phyloP scores from a whole-genome alignment of 2,329 filamentous ascomycete species.

The Exophiala aquamarina region DNA sequence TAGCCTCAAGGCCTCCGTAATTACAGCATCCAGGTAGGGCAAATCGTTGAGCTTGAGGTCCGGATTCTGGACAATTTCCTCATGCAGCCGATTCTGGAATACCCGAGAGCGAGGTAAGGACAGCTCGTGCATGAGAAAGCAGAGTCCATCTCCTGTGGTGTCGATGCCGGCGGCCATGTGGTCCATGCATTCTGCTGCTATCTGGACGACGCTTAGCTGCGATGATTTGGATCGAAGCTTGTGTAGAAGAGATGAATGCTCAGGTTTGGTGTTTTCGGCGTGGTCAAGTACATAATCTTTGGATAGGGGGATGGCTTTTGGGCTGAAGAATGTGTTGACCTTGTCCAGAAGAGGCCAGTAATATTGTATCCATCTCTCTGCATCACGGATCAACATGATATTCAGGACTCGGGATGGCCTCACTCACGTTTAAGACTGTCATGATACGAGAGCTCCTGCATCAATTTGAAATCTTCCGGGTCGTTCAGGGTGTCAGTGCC shows the following conservation, averaged over 20 bases:
- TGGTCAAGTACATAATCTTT: constrained; percentile 60
- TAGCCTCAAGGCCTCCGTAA: constrained; percentile 50
- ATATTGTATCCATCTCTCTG: constrained; percentile 61
- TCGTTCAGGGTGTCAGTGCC: constrained; percentile 61
- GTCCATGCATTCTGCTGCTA: constrained; percentile 64
- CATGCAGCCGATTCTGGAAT: constrained; percentile 54
- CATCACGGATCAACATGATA: neutral
- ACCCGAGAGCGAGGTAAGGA: constrained; percentile 57
- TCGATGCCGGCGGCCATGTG: constrained; percentile 73
- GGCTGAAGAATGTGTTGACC: constrained; percentile 51
- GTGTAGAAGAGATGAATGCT: constrained; percentile 58
- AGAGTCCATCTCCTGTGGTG: constrained; percentile 68
- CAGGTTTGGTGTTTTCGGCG: constrained; percentile 32
- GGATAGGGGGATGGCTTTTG: constrained; percentile 59
- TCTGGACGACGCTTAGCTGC: constrained; percentile 8
- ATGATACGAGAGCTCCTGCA: constrained; percentile 68
- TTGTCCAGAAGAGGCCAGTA: constrained; percentile 57
- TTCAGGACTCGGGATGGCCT: neutral
- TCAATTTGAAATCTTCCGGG: constrained; percentile 60
- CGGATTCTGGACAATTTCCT: constrained; percentile 51
- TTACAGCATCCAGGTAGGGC: constrained; percentile 46
- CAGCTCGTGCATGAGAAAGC: constrained; percentile 70
- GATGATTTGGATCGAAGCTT: constrained; percentile 55
- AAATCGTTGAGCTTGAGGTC: constrained; percentile 30
- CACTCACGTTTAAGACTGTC: constrained; percentile 64